Percentiles rank a stretch among this genome's conserved stretches.
phyloP scores from a whole-genome alignment of 768 basidiomycete species.

The Mycena vulgaris region DNA sequence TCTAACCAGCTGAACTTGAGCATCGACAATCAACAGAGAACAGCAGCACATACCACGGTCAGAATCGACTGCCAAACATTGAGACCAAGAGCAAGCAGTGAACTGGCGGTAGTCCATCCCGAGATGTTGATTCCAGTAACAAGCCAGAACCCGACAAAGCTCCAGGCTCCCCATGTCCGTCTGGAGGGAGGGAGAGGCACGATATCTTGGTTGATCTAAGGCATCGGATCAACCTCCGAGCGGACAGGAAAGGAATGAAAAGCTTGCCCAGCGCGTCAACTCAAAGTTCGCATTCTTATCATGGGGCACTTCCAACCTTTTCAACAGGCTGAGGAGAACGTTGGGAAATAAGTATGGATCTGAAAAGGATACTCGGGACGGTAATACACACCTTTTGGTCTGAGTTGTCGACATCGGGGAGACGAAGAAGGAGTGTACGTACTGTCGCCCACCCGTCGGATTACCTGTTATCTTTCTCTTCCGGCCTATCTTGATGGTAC shows the following conservation, averaged over 20 bases:
- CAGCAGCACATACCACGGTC: not conserved
- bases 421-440: not conserved
- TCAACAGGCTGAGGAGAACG: not conserved
- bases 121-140: not conserved
- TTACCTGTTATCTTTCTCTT: too few relatives aligned
- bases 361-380: not conserved
- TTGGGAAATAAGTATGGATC: not conserved
- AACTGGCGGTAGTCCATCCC: not conserved
- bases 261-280: not conserved
- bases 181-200: not conserved
- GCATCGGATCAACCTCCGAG: too few relatives aligned
- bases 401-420: not conserved
- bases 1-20: not conserved
- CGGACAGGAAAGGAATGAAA: too few relatives aligned
- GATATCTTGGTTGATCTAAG: slow-evolving; percentile 4
- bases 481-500: too few relatives aligned
- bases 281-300: not conserved
- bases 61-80: slow-evolving; percentile 2
- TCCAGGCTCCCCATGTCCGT: slow-evolving; percentile 1
- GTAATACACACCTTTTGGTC: not conserved
- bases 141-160: not conserved
- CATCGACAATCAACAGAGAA: not conserved
- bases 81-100: not conserved
- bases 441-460: too few relatives aligned
- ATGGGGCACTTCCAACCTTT: not conserved